These are phyloP conservation scores for Arthrobotrys pseudoclavata DNA, from an alignment of 2,329 filamentous ascomycete genomes.

Conservation along the genomic window DNA sequence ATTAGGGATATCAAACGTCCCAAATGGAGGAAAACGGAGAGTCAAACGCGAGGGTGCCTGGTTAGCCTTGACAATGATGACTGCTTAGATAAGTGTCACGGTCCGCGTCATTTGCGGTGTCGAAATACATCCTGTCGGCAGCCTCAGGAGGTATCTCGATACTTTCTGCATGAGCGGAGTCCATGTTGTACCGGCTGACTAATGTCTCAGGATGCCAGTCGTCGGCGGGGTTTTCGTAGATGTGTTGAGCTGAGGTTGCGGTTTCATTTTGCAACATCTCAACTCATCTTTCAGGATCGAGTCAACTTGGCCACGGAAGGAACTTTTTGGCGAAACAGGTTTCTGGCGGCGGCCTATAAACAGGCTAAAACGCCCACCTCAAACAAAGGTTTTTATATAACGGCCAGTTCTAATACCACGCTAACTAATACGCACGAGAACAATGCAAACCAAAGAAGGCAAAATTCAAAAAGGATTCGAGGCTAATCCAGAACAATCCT, in stretches of 20 bases:
- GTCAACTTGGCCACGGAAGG: neutral
- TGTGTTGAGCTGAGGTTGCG: constrained; percentile 34
- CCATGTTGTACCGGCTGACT: constrained; percentile 38
- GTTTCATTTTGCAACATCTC: constrained; percentile 45
- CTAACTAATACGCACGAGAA: too few species aligned
- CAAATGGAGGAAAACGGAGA: constrained; percentile 35
- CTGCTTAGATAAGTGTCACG: constrained; percentile 35
- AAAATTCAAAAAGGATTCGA: neutral
- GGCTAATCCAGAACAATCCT: neutral
- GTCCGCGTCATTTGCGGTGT: constrained; percentile 16
- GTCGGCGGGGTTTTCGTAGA: neutral
- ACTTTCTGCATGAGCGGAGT: constrained; percentile 13
- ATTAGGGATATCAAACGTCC: constrained; percentile 35
- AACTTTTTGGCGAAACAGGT: neutral
- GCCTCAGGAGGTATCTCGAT: constrained; percentile 2
- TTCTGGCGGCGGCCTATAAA: too few species aligned
- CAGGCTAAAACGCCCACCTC: neutral
- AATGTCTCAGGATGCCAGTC: constrained; percentile 28
- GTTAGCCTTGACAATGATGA: constrained; percentile 45
- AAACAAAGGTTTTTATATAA: neutral
- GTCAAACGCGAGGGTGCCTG: constrained; percentile 54
- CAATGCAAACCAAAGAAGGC: neutral
- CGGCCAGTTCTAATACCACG: too few species aligned
- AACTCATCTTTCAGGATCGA: constrained; percentile 30
- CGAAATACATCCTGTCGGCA: constrained; percentile 21